Base-by-base conservation (phyloP, 208 protist species). In the Leishmania martiniquensis region DNA sequence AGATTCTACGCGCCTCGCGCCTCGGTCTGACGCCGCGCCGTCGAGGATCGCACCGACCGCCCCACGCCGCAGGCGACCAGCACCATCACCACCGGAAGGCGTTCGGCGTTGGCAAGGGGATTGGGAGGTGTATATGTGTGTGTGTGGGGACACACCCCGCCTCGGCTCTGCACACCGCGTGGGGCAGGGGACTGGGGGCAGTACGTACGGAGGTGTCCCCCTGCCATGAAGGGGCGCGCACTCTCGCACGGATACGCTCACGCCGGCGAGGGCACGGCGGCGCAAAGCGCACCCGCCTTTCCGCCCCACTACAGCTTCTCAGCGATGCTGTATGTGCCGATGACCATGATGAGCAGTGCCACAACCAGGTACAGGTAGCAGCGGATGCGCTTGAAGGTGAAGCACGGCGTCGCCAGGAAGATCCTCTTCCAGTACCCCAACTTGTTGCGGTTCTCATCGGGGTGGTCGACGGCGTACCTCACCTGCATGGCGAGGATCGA, bases 301-400 rank as follows among this genome's bases (percentile, higher is more conserved):
- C 73, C n/a, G 4, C 59, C 9, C 34, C 44, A 39, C 20, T 80
- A 76, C 45, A 81, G 63, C 4, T 74, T 72, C 13, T 42, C 34
- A 25, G 78, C 47, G 49, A 92, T 92, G 47, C 83, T 85, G 81
- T 87, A 90, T 10, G 89, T 93, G 57, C 87, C 89, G 42, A 95
- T 90, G 17, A 92, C 85, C 89, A 95, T 95, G 63, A 95, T 90
- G 52, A 93, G 57, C 42, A 93, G 63, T 6, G 78, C 91, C 62
- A 87, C 65, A 32, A 91, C 77, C 49, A 91, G 79, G 77, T 93
- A 93, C 32, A 88, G n/a, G 59, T 86, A 86, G 37, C 74, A 80
- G 52, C 87, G 82, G 9, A 91, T 47, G 39, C 88, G 78, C 59
- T 78, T 65, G 57, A 84, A 91, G 47, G 88, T 85, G 47, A 81